These are phyloP conservation scores for Alternaria brassicae DNA, from an alignment of 2,329 filamentous ascomycete species.

Conservation along the genomic window DNA sequence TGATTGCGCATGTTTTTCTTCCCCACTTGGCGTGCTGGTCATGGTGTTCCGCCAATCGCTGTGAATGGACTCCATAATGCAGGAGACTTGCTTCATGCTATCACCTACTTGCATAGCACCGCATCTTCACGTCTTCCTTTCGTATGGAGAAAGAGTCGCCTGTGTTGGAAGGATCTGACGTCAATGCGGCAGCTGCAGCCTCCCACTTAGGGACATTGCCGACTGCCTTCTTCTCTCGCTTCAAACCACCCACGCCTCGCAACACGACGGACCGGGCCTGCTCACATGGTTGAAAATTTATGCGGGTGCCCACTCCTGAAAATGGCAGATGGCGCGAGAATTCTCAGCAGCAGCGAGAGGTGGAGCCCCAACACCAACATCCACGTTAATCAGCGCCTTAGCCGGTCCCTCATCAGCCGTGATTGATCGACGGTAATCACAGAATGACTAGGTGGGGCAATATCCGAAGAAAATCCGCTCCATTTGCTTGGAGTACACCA, in stretches of 20 bases:
- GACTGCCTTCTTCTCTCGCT: neutral
- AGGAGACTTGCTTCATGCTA: neutral
- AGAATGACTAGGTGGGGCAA: neutral
- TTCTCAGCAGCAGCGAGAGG: slow-evolving; percentile 1
- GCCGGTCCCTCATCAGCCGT: slow-evolving; percentile 8
- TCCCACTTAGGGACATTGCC: neutral
- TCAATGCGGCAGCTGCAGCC: neutral
- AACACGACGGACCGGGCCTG: neutral
- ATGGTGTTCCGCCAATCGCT: neutral
- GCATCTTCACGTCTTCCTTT: neutral
- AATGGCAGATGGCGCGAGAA: neutral
- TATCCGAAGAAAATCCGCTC: neutral
- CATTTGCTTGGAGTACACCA: neutral
- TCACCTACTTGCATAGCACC: neutral
- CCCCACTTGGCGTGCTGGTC: neutral
- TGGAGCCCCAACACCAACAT: slow-evolving; percentile 6
- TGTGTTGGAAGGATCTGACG: neutral
- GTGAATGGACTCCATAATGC: neutral
- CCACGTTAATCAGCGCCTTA: slow-evolving; percentile 7
- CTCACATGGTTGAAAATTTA: slow-evolving; percentile 1
- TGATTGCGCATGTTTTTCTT: slow-evolving; percentile 1
- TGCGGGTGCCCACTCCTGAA: neutral
- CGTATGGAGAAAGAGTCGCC: neutral
- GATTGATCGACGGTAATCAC: neutral
- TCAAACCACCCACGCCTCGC: neutral